Conservation (phyloP, 1,139 yeast genomes). For the Taphrina wiesneri region DNA sequence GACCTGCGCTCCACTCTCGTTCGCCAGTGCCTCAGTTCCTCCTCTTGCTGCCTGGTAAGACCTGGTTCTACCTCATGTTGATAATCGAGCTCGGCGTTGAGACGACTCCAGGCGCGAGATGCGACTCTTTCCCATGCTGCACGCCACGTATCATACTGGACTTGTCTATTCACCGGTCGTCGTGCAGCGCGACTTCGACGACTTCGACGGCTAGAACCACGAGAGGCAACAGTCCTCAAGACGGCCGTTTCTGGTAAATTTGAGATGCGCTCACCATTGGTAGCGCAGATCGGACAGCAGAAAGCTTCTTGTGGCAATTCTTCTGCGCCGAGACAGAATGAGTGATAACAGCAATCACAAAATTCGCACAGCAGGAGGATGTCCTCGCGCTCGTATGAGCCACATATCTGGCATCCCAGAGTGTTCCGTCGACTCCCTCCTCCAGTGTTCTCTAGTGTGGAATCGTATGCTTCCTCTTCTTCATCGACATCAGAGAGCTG, state of each 20-base stretch:
- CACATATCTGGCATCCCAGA: constrained; percentile 44
- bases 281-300: constrained; percentile 45
- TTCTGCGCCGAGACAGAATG: constrained; percentile 44
- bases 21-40: constrained; percentile 26
- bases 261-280: not conserved
- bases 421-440: not conserved
- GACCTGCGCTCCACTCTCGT: constrained; percentile 14
- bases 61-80: not conserved
- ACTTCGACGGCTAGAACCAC: not conserved
- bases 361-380: constrained; percentile 45
- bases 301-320: constrained; percentile 44
- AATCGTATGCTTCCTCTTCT: constrained; percentile 4
- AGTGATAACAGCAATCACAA: constrained; percentile 45
- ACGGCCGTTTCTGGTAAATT: not conserved
- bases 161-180: not conserved
- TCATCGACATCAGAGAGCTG: not conserved
- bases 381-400: constrained; percentile 43
- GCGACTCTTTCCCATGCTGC: constrained; percentile 20
- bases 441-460: not conserved
- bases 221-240: constrained; percentile 17
- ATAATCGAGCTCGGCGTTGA: constrained; percentile 5
- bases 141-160: constrained; percentile 21
- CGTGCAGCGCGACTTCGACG: constrained; percentile 3
- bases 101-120: constrained; percentile 11
- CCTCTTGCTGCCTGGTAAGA: constrained; percentile 14